A percentile compares a stretch with the other conserved stretches of the same genome.
Conservation (phyloP, 169 alveolate species). For the Eimeria acervulina region DNA sequence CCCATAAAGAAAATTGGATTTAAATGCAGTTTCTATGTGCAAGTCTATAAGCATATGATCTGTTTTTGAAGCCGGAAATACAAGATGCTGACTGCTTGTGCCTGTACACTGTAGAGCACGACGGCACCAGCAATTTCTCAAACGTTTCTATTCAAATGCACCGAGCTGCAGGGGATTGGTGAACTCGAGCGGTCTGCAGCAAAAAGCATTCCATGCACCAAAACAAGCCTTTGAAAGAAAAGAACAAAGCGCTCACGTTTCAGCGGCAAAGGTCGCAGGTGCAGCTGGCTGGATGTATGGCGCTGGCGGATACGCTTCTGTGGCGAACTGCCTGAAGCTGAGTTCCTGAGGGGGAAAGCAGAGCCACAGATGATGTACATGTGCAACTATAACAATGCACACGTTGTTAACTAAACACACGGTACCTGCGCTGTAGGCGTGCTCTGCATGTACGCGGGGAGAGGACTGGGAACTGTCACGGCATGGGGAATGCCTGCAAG, state of each 20-base stretch:
- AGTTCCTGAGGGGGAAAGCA: background rate
- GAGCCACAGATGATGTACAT: background rate
- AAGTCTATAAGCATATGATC: background rate
- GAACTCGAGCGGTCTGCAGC: constrained; percentile 41
- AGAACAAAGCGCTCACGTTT: background rate
- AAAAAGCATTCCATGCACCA: background rate
- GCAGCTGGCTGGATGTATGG: background rate
- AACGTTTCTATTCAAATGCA: background rate
- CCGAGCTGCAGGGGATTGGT: constrained; percentile 28
- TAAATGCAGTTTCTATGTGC: too few relatives aligned
- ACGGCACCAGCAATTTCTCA: background rate
- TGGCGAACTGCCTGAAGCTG: constrained; percentile 10
- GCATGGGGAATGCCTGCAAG: constrained; percentile 36
- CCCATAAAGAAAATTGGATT: too few relatives aligned
- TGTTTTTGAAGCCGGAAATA: background rate
- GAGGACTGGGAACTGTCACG: background rate
- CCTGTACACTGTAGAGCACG: background rate
- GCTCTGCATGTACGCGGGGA: background rate
- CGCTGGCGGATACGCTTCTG: background rate
- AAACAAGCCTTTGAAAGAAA: background rate
- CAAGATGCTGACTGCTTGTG: background rate
- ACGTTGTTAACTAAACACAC: background rate
- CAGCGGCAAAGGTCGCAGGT: background rate
- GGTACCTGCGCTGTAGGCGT: constrained; percentile 2
- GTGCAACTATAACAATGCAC: background rate